A percentile compares a stretch with the other conserved stretches of the same genome.
These are phyloP conservation scores for Dryas integrifolia DNA, from an alignment of 331 rosid species.

Conservation along the genomic window DNA sequence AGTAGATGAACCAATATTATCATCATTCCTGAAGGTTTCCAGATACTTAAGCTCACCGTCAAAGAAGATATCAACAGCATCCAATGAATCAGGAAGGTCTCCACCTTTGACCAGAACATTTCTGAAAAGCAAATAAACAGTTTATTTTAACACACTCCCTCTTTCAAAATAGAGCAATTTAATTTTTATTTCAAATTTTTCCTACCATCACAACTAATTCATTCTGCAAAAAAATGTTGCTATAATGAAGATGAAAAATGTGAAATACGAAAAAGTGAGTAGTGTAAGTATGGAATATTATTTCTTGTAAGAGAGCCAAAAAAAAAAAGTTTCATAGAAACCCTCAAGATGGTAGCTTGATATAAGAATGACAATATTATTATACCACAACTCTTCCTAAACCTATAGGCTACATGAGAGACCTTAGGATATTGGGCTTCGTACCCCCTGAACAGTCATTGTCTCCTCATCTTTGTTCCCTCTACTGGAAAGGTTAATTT, in stretches of 20 bases:
- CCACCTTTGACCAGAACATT: slow-evolving; percentile 94
- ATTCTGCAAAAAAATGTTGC: background rate
- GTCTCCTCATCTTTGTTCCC: background rate
- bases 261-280: background rate
- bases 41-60: slow-evolving; percentile 55
- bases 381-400: background rate
- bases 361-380: background rate
- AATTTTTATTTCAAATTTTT: background rate
- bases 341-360: background rate
- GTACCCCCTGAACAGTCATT: background rate
- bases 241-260: background rate
- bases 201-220: background rate
- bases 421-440: background rate
- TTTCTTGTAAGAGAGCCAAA: background rate
- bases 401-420: background rate
- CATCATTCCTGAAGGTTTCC: slow-evolving; percentile 5
- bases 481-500: too few relatives aligned
- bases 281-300: background rate
- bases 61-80: slow-evolving; percentile 78
- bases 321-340: background rate
- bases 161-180: background rate
- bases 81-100: slow-evolving; percentile 78
- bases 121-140: slow-evolving; percentile 45
- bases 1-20: slow-evolving; percentile 12
- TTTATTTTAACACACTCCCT: slow-evolving; percentile 16